Conservation (phyloP, 371 early-diverging fungal genomes). For the Massospora cicadina region DNA sequence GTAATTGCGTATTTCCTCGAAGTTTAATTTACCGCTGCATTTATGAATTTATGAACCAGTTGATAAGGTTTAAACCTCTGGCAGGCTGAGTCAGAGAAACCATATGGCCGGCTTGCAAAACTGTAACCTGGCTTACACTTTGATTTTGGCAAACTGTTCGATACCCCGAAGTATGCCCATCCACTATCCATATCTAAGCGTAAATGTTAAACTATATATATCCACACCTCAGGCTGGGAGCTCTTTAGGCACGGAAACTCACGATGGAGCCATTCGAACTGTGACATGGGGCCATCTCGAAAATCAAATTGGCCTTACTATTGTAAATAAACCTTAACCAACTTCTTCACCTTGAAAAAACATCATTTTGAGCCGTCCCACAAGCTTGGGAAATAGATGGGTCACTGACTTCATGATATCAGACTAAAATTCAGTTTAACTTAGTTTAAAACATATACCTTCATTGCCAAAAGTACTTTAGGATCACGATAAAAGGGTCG, state of each 20-base stretch:
- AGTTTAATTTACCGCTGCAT: neutral
- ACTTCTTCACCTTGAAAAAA: constrained; percentile 15
- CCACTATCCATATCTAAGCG: constrained; percentile 20
- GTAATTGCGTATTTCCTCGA: too few relatives aligned
- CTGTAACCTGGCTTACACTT: constrained; percentile 24
- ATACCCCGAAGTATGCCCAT: constrained; percentile 32
- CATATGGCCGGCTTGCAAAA: constrained; percentile 39
- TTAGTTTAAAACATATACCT: neutral
- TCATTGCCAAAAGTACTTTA: constrained; percentile 8
- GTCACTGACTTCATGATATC: constrained; percentile 39
- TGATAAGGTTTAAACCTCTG: neutral
- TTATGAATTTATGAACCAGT: neutral
- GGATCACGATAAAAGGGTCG: neutral
- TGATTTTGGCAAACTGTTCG: constrained; percentile 17
- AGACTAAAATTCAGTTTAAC: neutral
- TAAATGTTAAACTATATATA: constrained; percentile 5
- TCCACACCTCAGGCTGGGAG: constrained; percentile 5
- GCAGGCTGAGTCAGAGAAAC: neutral
- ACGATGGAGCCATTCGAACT: constrained; percentile 22
- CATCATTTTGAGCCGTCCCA: constrained; percentile 17
- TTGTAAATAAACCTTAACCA: constrained; percentile 15
- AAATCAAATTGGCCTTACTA: constrained; percentile 34
- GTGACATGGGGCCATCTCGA: constrained; percentile 41
- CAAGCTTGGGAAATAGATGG: constrained; percentile 23
- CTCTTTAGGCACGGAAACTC: constrained; percentile 19